Evolutionary conservation across 2,329 filamentous ascomycete species (phyloP).

Genomic region (Magnaporthiopsis rhizophila): DNA sequence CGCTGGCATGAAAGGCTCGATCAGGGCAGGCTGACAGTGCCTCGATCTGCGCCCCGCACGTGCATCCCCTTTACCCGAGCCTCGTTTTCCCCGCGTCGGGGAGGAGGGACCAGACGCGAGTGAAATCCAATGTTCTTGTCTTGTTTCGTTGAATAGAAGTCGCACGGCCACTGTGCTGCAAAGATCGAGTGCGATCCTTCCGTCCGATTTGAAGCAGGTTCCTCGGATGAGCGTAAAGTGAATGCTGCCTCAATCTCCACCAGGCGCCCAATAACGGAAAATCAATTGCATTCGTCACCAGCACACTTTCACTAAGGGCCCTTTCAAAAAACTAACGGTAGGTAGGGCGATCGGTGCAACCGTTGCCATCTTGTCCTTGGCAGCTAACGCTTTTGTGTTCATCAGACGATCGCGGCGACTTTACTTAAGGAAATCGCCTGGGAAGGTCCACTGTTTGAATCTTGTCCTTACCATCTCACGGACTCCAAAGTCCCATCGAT

Average conservation of each 20-base stretch:
- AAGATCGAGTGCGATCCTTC: not conserved
- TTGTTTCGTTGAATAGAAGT: no score
- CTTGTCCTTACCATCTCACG: not conserved
- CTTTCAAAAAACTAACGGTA: not conserved
- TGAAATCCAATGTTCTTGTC: no score
- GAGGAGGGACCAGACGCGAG: no score
- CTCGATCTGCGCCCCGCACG: not conserved
- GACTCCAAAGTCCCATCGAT: not conserved
- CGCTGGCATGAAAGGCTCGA: no score
- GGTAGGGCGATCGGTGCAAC: not conserved
- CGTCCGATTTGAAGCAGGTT: not conserved
- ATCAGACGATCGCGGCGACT: not conserved
- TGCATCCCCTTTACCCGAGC: not conserved
- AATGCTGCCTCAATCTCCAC: not conserved
- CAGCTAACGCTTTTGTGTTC: not conserved
- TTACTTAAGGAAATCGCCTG: not conserved
- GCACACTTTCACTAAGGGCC: no score
- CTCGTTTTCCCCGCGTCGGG: no score
- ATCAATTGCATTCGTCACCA: no score
- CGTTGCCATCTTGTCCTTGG: not conserved
- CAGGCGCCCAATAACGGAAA: no score
- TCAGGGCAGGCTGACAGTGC: no score
- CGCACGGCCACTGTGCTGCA: not conserved
- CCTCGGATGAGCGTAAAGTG: not conserved
- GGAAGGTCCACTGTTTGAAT: not conserved